Conservation (phyloP, 2,329 filamentous ascomycete genomes). For the Acarospora socialis region DNA sequence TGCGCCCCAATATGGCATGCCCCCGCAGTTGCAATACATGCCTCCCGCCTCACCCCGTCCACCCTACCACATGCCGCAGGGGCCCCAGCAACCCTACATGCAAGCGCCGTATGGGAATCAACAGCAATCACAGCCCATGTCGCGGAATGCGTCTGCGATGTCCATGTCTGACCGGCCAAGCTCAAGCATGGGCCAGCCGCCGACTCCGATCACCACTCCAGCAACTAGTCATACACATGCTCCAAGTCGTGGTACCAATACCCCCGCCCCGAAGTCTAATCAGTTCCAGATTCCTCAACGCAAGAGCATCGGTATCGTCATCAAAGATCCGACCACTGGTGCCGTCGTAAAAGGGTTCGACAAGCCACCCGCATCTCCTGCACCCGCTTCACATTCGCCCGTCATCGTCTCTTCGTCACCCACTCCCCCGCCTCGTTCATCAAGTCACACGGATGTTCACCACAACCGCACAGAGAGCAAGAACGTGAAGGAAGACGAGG, state of each 20-base stretch:
- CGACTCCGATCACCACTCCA: slow-evolving; percentile 35
- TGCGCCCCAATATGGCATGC: slow-evolving; percentile 25
- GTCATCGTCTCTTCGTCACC: slow-evolving; percentile 57
- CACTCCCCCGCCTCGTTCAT: slow-evolving; percentile 65
- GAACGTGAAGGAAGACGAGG: slow-evolving; percentile 58
- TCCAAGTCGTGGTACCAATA: slow-evolving; percentile 42
- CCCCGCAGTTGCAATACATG: slow-evolving; percentile 27
- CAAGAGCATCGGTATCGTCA: slow-evolving; percentile 64
- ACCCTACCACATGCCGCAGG: slow-evolving; percentile 35
- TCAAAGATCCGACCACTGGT: slow-evolving; percentile 73
- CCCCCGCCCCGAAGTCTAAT: slow-evolving; percentile 45
- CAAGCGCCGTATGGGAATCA: slow-evolving; percentile 36
- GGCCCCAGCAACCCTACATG: slow-evolving; percentile 34
- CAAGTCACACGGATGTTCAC: slow-evolving; percentile 46
- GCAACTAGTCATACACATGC: slow-evolving; percentile 33
- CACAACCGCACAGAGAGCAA: slow-evolving; percentile 60
- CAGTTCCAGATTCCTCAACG: slow-evolving; percentile 47
- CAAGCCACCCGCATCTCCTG: slow-evolving; percentile 50
- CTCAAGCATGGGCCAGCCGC: slow-evolving; percentile 47
- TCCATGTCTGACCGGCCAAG: slow-evolving; percentile 51
- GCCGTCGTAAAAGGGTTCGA: slow-evolving; percentile 56
- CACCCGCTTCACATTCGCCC: slow-evolving; percentile 41
- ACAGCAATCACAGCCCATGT: slow-evolving; percentile 56
- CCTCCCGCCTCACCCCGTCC: slow-evolving; percentile 32
- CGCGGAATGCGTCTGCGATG: slow-evolving; percentile 66